Conservation (phyloP, 352 stramenopile genomes). For the Pythium insidiosum region DNA sequence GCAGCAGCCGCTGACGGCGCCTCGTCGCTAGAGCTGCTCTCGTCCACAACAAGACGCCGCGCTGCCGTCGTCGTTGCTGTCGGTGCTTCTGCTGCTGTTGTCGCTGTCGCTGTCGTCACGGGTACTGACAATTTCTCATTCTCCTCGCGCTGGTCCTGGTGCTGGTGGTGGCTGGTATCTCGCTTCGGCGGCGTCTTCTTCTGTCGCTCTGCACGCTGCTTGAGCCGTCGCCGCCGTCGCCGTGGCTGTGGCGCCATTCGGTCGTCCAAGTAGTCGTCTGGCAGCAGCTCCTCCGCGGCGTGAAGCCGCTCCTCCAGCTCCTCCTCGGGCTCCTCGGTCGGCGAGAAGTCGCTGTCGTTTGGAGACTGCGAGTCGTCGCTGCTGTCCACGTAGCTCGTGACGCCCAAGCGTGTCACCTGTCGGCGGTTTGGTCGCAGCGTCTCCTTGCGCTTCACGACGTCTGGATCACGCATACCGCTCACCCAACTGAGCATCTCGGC, state of each 20-base stretch:
- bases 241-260: not conserved
- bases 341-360: conserved; percentile 14
- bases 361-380: conserved; percentile 1
- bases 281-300: conserved; percentile 10
- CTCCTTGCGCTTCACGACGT: conserved; percentile 51
- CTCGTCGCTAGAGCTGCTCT: too few species aligned
- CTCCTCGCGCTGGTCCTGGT: too few species aligned
- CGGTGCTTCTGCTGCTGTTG: not conserved
- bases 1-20: too few species aligned
- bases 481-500: conserved; percentile 58
- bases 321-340: conserved; percentile 4
- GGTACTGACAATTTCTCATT: too few species aligned
- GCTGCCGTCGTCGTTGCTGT: too few species aligned
- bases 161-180: too few species aligned
- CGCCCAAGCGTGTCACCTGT: conserved; percentile 24
- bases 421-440: conserved; percentile 30
- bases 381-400: conserved; percentile 33
- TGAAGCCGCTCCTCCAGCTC: conserved; percentile 7
- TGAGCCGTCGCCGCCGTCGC: not conserved
- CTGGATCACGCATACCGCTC: conserved; percentile 35
- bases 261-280: conserved; percentile 1
- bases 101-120: conserved; percentile 1
- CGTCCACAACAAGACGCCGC: too few species aligned
- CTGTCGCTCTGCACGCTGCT: too few species aligned
- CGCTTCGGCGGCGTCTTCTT: too few species aligned